Evolutionary conservation across 257 asterid genomes (phyloP).

Genomic region (Przewalskia tangutica): DNA sequence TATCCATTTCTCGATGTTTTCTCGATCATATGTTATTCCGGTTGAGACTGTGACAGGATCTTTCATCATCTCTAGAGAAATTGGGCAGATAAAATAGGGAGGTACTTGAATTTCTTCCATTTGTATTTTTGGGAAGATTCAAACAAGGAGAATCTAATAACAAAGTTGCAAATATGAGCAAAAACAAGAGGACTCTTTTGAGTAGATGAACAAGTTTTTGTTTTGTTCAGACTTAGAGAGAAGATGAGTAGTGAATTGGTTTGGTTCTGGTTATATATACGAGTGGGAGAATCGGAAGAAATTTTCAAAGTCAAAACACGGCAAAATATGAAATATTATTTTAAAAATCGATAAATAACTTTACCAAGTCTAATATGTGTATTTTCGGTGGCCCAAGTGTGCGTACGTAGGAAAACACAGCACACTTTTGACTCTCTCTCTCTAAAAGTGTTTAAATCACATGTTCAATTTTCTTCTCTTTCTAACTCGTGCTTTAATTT

Average conservation of each 20-base stretch:
- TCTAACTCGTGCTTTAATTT: background rate
- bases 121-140: constrained; percentile 4
- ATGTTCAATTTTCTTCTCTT: background rate
- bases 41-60: constrained; percentile 65
- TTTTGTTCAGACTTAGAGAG: background rate
- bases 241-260: constrained; percentile 14
- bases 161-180: background rate
- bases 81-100: constrained; percentile 69
- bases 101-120: constrained; percentile 60
- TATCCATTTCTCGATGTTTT: constrained; percentile 70
- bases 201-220: constrained; percentile 9
- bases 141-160: background rate
- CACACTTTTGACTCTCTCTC: background rate
- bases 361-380: background rate
- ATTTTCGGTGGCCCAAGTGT: background rate
- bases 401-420: background rate
- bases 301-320: constrained; percentile 43
- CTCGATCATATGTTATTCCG: constrained; percentile 80
- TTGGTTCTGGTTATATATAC: background rate
- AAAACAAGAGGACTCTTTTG: background rate
- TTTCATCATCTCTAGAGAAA: constrained; percentile 65
- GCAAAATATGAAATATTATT: background rate
- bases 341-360: background rate
- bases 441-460: background rate
- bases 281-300: background rate